Base-by-base conservation (phyloP, 2,329 filamentous ascomycete genomes). In the Fusarium foetens region DNA sequence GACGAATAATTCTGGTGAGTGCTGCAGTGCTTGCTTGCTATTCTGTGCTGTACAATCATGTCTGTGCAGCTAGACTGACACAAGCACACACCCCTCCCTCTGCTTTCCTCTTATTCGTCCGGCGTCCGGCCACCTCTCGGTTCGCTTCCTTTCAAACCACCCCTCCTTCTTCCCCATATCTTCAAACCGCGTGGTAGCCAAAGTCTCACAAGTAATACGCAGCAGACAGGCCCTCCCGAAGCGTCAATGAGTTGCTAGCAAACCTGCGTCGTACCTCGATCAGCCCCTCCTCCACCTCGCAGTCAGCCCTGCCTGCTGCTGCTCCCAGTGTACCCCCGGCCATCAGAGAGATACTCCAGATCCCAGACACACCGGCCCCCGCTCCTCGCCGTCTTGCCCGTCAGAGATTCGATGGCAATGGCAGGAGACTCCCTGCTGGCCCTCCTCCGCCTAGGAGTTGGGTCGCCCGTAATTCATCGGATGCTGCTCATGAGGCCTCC, bases 171-270 rank as follows among this genome's bases (percentile, higher is more conserved):
- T 62, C 63, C 71, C 43, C 51, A 64, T 58, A 74, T 73, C 55
- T 75, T 64, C 65, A 58, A 52, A 70, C 75, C 75, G 72, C 75
- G 75, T 77, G 75, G 75, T 70, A 75, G 69, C 74, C 75, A 70
- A 48, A 72, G 71, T 78, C 76, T 79, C 72, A 79, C 76, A 72
- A 67, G 61, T 53, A 61, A 61, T 75, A 63, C 66, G 74, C 70
- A 72, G 61, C 72, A 82, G 81, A 79, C 58, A 80, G 79, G 71
- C 65, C 80, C 54, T 69, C 76, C 61, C 80, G 73, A 72, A 79
- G 85, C 66, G 89, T 91, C 77, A 91, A 91, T 78, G 86, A 91
- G 70, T 82, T 90, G 68, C 86, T 91, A 75, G 85, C 87, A 67
- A 86, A 84, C 68, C 78, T 90, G 73, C 88, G 89, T 76, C 86